Percentiles rank a stretch among this genome's conserved stretches.
Evolutionary conservation across 1,284 basidiomycete genomes (phyloP).

Genomic region (Amylostereum areolatum): DNA sequence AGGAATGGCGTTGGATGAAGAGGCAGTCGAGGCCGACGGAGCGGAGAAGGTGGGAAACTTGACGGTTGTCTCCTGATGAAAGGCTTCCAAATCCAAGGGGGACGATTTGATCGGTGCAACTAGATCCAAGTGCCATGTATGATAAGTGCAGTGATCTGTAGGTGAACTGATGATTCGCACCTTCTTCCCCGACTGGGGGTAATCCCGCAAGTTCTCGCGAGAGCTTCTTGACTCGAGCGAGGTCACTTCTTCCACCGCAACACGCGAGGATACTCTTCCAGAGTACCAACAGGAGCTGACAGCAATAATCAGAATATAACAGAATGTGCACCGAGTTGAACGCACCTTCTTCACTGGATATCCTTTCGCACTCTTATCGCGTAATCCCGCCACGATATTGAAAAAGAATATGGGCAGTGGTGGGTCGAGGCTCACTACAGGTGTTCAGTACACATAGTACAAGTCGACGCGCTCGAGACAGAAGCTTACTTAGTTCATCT

Average conservation of each 20-base stretch:
- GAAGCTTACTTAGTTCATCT: conserved; percentile 83
- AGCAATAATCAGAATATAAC: conserved; percentile 7
- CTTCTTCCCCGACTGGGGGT: conserved; percentile 55
- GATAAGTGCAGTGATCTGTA: no score
- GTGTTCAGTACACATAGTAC: conserved; percentile 10
- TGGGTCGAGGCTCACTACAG: conserved; percentile 87
- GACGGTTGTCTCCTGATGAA: conserved; percentile 82
- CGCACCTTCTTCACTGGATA: conserved; percentile 93
- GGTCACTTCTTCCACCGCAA: conserved; percentile 88
- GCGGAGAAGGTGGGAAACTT: conserved; percentile 92
- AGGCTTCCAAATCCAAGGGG: conserved; percentile 83
- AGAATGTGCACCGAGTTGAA: conserved; percentile 1
- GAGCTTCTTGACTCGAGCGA: conserved; percentile 78
- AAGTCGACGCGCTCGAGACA: conserved; percentile 7
- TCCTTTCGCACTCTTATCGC: conserved; percentile 92
- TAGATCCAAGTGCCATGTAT: conserved; percentile 12
- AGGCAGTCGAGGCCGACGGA: conserved; percentile 29
- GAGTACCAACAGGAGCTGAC: conserved; percentile 83
- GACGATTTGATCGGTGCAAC: conserved; percentile 71
- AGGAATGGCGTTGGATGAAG: conserved; percentile 14
- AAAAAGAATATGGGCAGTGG: conserved; percentile 92
- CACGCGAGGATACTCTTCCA: conserved; percentile 96
- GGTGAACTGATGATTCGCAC: conserved; percentile 26
- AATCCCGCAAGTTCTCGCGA: conserved; percentile 80
- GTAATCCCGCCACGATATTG: conserved; percentile 80